Base-by-base conservation (phyloP, 768 basidiomycete genomes). In the Lactarius indigo region DNA sequence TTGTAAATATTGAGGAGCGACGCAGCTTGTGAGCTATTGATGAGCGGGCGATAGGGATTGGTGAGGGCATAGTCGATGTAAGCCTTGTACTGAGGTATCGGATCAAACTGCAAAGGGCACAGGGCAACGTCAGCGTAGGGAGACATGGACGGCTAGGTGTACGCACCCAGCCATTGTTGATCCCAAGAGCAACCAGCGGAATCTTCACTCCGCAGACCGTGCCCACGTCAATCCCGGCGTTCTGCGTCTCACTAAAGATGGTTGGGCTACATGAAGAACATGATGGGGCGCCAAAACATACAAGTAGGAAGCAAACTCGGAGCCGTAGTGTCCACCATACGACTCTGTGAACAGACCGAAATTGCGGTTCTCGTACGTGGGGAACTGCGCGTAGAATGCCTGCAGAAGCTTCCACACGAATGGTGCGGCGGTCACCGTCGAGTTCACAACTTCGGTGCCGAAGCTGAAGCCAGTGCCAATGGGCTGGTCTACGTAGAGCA, bases 141-240 rank as follows among this genome's bases (percentile, higher is more conserved):
- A 20, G 7, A 84, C 72, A 18, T 83, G 83, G 68, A 85, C 78
- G 31, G 83, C 84, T 20, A 85, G 74, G 9, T 83, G 13, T 84
- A 42, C 42, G 7, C 42, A 42, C 42, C 42, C 42, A 42, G 20
- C 18, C 42, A 42, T 42, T 42, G 20, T 42, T 42, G 7, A 42
- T 42, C 42, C 42, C 42, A 1, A 42, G 42, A 42, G 42, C 42
- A 42, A 42, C 77, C 10, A 85, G 79, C 66, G 84, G 84, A n/a
- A 85, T 75, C 5, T 71, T 76, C 7, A 80, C 67, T 1, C 83
- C 84, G 2, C 71, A 70, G 4, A 80, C 68, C 0, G 72, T 75
- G 8, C 80, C 80, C 5, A 74, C 73, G 23, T 77, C 77, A 59
- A 85, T 84, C 10, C 82, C 83, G 37, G 79, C 74, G 64, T 85